Base-by-base conservation (phyloP, 2,329 filamentous ascomycete species). In the Paracamarosporium sp. region DNA sequence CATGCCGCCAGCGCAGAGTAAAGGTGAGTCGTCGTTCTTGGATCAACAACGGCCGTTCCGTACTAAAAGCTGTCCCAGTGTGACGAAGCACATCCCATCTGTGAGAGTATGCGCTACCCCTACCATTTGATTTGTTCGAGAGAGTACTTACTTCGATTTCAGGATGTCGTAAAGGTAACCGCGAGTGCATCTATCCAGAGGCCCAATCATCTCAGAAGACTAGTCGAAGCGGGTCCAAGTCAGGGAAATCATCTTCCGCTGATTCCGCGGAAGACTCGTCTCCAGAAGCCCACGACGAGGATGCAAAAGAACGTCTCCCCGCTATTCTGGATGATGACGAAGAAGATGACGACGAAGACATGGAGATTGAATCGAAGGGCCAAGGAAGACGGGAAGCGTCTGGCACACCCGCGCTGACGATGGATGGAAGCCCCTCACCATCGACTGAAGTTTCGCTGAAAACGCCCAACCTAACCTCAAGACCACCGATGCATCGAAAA, bases 181-280 rank as follows among this genome's bases (percentile, higher is more conserved):
- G 95, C 78, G 92, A 96, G 63, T 99, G 95, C 75, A 83, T 90
- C 57, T 99, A 97, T 74, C 94, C 95, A 2, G 92, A 94, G 46
- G 82, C 88, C 28, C 81, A 88, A 43, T 75, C 80, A 25, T 80
- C 86, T 45, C 73, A 80, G 40, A 78, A 81, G 50, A 72, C 80
- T 38, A 82, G 81, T 57, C 79, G 79, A 53, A 79, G 77, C 61
- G 77, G 74, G 35, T 70, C 75, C 62, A 85, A 82, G 63, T 68
- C 75, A 25, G 69, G 67, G n/a, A 72, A 71, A 46, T 80, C 80
- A 45, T 72, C 77, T 41, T 77, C 77, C 17, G 77, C 76, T 17
- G 82, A 81, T 40, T 77, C 77, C 17, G 77, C 76, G 17, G 82
- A 81, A 12, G 81, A 78, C 15, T 81, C 79, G n/a, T 85, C 84